Evolutionary conservation across 257 asterid species (phyloP).

Genomic region (Coffea eugenioides): DNA sequence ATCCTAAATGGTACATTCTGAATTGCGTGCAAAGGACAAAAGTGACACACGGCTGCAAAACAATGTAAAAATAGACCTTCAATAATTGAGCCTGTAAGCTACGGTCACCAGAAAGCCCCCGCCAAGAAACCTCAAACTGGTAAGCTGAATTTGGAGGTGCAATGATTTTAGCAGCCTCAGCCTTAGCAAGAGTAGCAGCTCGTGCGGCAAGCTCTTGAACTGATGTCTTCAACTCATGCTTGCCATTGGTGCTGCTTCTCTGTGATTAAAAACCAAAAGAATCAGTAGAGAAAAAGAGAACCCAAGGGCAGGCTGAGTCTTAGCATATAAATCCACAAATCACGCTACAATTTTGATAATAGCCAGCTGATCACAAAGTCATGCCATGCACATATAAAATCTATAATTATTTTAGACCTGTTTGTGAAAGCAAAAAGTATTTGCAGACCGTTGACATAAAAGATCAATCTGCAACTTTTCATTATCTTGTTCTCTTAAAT

Average conservation of each 20-base stretch:
- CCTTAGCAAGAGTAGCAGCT: constrained; percentile 76
- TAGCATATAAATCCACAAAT: too few relatives aligned
- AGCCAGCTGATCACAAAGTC: too few relatives aligned
- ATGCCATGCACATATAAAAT: too few relatives aligned
- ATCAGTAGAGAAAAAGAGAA: background rate
- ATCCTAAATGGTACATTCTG: background rate
- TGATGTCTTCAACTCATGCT: constrained; percentile 57
- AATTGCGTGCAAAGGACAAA: constrained; percentile 17
- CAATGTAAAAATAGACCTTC: constrained; percentile 49
- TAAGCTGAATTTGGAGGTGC: constrained; percentile 82
- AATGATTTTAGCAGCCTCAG: constrained; percentile 83
- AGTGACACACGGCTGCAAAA: constrained; percentile 1
- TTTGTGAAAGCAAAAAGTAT: too few relatives aligned
- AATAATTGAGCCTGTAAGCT: constrained; percentile 65
- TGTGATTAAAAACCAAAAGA: constrained; percentile 26
- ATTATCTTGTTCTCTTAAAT: too few relatives aligned
- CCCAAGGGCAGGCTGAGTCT: too few relatives aligned
- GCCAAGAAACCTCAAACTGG: constrained; percentile 94
- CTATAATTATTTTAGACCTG: too few relatives aligned
- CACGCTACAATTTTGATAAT: too few relatives aligned
- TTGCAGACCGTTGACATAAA: too few relatives aligned
- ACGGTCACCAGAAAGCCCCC: constrained; percentile 77
- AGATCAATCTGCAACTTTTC: too few relatives aligned
- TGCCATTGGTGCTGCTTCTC: constrained; percentile 40
- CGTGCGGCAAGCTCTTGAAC: constrained; percentile 91